Evolutionary conservation across 345 rosid genomes (phyloP), one percentile per base, ranked within the genome.

Genomic region (Linum trigynum): DNA sequence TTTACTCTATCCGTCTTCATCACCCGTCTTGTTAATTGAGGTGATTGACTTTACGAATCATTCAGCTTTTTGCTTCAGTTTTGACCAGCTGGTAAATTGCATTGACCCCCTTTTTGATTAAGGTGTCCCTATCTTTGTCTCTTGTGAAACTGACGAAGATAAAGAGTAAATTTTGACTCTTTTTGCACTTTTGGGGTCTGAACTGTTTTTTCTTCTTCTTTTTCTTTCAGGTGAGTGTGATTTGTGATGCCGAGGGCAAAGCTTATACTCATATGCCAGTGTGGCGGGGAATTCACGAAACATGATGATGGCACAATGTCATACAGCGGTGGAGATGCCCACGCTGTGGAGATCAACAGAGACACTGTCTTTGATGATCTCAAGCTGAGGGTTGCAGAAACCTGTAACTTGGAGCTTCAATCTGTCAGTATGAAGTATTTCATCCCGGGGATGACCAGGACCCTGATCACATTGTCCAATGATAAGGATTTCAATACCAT

Each of bases 191-290:
- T 23, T 23, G 32, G 32, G 32, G 32, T 23, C 32, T 23, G 32
- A 23, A 23, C 32, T 23, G 32, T 23, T 23, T 23, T 41, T 41
- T 41, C 2, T 5, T 8, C 12, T 45, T 48, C 14, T 48, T 48
- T 9, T 48, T 12, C 53, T 15, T 48, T 12, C 53, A 48, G 53
- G 53, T 9, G 53, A 9, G 53, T 66, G 71, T 8, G 17, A 67
- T 58, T 75, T 48, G 66, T 57, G 67, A 92, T 92, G 98, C 86
- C 81, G 7, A 84, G 80, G 82, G 89, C 79, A 56, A 92, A 92
- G 85, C 96, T 92, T 62, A 89, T 89, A 70, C 65, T 92, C 72
- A 89, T 92, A 62, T 92, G 96, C 77, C 97, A 84, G 79, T 81
- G 71, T 41, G 91, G 95, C 5, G 98, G 97, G 40, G 83, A 81